A percentile compares a stretch with the other conserved stretches of the same genome.
These are phyloP conservation scores for Staphylotrichum tortipilum DNA, from an alignment of 495 filamentous ascomycete species.

Conservation along the genomic window DNA sequence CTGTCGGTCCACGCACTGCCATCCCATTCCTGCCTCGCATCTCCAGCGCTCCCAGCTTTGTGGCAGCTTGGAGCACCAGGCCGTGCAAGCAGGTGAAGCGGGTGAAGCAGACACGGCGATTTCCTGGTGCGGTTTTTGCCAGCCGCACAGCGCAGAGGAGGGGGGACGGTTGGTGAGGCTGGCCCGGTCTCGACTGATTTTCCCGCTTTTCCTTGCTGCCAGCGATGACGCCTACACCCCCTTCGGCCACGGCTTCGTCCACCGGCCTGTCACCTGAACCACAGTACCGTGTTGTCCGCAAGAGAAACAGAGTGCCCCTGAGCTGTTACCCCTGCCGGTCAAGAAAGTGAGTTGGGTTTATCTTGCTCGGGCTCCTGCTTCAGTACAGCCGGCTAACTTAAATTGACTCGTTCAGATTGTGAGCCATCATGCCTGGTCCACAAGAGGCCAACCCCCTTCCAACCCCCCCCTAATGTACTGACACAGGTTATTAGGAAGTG, in stretches of 20 bases:
- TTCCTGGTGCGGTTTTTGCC: no score
- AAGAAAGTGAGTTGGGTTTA: slow-evolving; percentile 66
- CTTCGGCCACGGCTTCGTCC: slow-evolving; percentile 73
- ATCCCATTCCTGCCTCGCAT: no score
- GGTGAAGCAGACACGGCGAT: no score
- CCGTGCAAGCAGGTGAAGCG: no score
- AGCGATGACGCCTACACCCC: slow-evolving; percentile 79
- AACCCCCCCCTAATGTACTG: no score
- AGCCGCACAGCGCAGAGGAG: no score
- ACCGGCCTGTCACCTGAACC: slow-evolving; percentile 73
- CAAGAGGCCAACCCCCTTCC: no score
- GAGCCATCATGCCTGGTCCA: not conserved
- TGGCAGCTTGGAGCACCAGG: no score
- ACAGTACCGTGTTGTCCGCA: slow-evolving; percentile 82
- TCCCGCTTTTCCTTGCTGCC: not conserved
- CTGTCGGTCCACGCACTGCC: no score
- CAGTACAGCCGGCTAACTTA: slow-evolving; percentile 15
- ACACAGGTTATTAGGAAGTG: slow-evolving; percentile 54
- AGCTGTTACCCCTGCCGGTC: slow-evolving; percentile 91
- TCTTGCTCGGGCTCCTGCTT: slow-evolving; percentile 7
- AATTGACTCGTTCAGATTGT: slow-evolving; percentile 27
- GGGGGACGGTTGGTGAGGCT: no score
- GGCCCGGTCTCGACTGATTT: not conserved
- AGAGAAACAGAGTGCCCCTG: slow-evolving; percentile 88
- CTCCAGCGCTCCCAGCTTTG: no score